Evolutionary conservation across 331 rosid genomes (phyloP), one percentile per base, ranked within the genome.

Genomic region (Phaseolus coccineus): DNA sequence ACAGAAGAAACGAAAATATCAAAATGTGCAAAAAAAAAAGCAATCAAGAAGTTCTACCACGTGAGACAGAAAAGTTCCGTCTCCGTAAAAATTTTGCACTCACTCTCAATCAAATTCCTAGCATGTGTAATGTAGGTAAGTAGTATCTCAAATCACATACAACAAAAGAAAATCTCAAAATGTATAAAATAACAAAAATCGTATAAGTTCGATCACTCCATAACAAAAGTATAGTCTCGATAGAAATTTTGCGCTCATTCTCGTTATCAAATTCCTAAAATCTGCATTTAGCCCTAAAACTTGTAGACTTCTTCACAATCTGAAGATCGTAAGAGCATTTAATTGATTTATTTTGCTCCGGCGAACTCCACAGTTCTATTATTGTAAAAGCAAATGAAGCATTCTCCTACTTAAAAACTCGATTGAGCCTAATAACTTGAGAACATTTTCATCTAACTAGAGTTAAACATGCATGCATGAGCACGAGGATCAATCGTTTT

Each of bases 291-390:
- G 22, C 63, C 64, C 64, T 16, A 15, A 42, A 63, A 51, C 39
- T 12, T n/a, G 37, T 63, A n/a, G 14, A 12, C 66, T 27, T 11
- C 15, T 57, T 58, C 37, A 30, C 66, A 57, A 11, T 58, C 47
- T 11, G n/a, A 71, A 63, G 35, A 64, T 10, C 51, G 81, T 24
- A 10, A 22, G 37, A 77, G 68, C 81, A 77, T n/a, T 24, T 42
- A 0, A 12, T 37, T 7, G 12, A 11, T 58, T 58, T 12, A 9
- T n/a, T 24, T 42, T 1, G 47, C 28, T 30, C 59, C 3, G 3
- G 12, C 13, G 4, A 47, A 25, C 77, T 69, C 63, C 40, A 69
- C 53, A 4, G 10, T 69, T 61, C 46, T 27, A 67, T 53, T 28
- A 42, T 56, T 57, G 47, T 35, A 10, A 56, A 24, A 30, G 51